A percentile compares a stretch with the other conserved stretches of the same genome.
These are phyloP conservation scores for Solanum rostratum DNA, from an alignment of 257 asterid species.

Conservation along the genomic window DNA sequence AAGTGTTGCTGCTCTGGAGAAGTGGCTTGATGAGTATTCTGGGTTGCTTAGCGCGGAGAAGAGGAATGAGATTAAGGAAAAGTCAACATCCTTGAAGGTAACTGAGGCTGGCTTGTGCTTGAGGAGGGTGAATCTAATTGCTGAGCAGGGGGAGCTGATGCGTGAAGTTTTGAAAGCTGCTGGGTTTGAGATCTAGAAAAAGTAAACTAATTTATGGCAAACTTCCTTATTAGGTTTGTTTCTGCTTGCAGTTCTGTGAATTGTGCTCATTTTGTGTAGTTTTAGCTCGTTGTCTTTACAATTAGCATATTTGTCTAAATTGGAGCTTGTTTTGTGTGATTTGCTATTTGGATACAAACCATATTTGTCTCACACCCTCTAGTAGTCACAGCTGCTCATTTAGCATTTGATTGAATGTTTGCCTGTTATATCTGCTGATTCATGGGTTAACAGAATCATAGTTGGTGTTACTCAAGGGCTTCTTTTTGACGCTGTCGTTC, in stretches of 20 bases:
- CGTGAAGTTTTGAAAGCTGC: constrained; percentile 11
- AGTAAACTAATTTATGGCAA: background rate
- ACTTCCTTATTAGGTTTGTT: background rate
- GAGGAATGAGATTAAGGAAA: constrained; percentile 18
- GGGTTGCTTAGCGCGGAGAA: constrained; percentile 17
- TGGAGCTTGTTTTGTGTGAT: background rate
- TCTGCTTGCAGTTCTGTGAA: background rate
- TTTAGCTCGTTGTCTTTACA: background rate
- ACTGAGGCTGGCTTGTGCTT: constrained; percentile 17
- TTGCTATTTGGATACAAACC: background rate
- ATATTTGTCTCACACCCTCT: background rate
- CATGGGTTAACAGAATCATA: background rate
- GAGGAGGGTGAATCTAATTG: constrained; percentile 20
- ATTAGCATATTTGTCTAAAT: background rate
- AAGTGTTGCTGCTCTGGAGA: constrained; percentile 8
- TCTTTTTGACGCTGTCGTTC: background rate
- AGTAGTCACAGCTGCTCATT: background rate
- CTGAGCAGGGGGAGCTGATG: constrained; percentile 23
- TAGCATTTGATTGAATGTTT: background rate
- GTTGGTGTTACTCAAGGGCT: background rate
- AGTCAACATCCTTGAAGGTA: constrained; percentile 21
- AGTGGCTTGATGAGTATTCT: constrained; percentile 18
- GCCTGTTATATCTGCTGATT: background rate
- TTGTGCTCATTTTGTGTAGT: background rate
- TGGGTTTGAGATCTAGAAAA: background rate